Evolutionary conservation across 1,139 yeast genomes (phyloP).

Genomic region (Meyerozyma athensensis): DNA sequence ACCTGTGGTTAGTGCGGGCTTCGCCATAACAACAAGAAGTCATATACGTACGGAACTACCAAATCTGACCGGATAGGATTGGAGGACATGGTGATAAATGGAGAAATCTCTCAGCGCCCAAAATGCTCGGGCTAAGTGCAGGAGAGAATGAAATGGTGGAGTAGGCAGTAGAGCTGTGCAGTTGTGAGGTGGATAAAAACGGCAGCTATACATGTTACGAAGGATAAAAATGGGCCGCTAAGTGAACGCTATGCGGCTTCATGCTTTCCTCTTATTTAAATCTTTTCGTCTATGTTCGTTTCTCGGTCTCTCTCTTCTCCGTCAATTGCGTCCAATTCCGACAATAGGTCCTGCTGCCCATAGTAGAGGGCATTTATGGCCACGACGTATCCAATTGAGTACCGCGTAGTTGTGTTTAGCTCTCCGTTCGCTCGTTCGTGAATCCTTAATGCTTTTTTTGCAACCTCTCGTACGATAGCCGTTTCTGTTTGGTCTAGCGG

Average conservation of each 20-base stretch:
- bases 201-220: too few relatives aligned
- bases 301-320: too few relatives aligned
- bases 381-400: conserved; percentile 30
- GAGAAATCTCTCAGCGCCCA: not conserved
- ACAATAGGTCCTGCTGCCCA: conserved; percentile 34
- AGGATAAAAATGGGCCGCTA: too few relatives aligned
- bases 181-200: too few relatives aligned
- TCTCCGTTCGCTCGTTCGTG: conserved; percentile 6
- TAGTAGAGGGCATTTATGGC: conserved; percentile 31
- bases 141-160: too few relatives aligned
- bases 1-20: conserved; percentile 20
- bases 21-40: not conserved
- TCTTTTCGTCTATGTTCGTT: too few relatives aligned
- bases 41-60: conserved; percentile 20
- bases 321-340: not conserved
- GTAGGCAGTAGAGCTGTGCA: too few relatives aligned
- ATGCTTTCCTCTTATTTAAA: too few relatives aligned
- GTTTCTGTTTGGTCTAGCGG: conserved; percentile 31
- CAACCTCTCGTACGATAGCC: conserved; percentile 35
- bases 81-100: conserved; percentile 3
- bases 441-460: conserved; percentile 35
- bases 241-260: too few relatives aligned
- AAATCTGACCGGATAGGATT: conserved; percentile 17
- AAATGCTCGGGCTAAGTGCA: too few relatives aligned
- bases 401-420: conserved; percentile 12